Evolutionary conservation across 768 basidiomycete species (phyloP).

Genomic region (Auriscalpium vulgare): DNA sequence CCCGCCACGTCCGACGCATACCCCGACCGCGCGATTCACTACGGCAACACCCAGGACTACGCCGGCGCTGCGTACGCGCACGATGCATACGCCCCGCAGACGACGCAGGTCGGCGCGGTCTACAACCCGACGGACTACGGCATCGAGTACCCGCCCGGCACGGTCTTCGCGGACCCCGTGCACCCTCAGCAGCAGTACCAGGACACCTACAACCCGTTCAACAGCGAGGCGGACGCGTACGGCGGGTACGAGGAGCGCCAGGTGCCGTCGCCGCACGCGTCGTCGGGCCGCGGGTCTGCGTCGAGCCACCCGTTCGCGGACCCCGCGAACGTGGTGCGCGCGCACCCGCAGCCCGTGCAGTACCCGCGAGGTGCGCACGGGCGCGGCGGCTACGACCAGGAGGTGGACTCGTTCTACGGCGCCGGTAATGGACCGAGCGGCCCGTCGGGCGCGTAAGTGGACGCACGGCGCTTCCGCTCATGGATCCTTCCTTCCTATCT

Average conservation of each 20-base stretch:
- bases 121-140: constrained; percentile 6
- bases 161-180: not conserved
- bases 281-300: not conserved
- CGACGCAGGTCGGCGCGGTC: not conserved
- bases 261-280: not conserved
- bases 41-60: not conserved
- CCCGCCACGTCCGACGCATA: constrained; percentile 6
- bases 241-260: not conserved
- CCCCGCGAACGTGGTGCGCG: not conserved
- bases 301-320: constrained; percentile 8
- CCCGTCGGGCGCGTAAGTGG: not conserved
- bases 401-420: constrained; percentile 10
- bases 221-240: not conserved
- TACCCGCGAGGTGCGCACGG: not conserved
- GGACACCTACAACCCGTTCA: not conserved
- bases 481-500: not conserved
- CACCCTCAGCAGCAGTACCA: not conserved
- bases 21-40: constrained; percentile 12
- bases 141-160: constrained; percentile 6
- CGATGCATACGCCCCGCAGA: not conserved
- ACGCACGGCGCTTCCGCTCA: not conserved
- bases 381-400: not conserved
- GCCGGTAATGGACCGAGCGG: not conserved
- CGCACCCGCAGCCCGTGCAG: not conserved
- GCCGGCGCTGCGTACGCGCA: not conserved